A percentile compares a stretch with the other conserved stretches of the same genome.
Evolutionary conservation across 192 early-diverging fungal species (phyloP).

Genomic region (Linnemannia schmuckeri): DNA sequence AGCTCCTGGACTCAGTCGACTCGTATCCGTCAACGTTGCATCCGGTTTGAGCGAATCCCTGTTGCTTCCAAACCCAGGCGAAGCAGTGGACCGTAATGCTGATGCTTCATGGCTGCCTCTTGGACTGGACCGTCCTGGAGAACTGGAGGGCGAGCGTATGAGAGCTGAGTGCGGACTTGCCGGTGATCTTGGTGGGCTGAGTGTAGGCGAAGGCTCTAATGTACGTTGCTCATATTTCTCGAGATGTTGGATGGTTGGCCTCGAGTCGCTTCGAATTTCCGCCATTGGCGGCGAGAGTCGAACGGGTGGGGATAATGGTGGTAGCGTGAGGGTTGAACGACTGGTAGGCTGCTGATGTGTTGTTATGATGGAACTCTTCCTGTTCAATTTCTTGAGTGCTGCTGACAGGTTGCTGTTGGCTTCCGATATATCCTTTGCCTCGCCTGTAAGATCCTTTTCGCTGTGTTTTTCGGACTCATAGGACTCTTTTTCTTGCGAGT

Average conservation of each 20-base stretch:
- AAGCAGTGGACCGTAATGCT: background rate
- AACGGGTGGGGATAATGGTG: slow-evolving; percentile 8
- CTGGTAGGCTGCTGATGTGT: background rate
- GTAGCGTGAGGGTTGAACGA: slow-evolving; percentile 12
- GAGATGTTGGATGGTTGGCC: background rate
- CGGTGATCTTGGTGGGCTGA: slow-evolving; percentile 22
- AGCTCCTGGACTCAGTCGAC: slow-evolving; percentile 9
- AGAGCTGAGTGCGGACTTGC: slow-evolving; percentile 14
- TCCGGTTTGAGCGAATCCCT: slow-evolving; percentile 8
- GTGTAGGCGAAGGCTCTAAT: slow-evolving; percentile 14
- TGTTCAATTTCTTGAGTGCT: slow-evolving; percentile 32
- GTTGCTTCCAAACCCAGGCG: background rate
- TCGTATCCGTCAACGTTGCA: background rate
- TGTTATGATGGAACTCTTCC: slow-evolving; percentile 17
- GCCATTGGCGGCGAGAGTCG: background rate
- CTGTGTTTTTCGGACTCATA: background rate
- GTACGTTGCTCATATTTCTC: slow-evolving; percentile 2
- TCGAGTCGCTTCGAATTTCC: background rate
- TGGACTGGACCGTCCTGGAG: slow-evolving; percentile 2
- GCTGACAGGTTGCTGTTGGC: slow-evolving; percentile 5
- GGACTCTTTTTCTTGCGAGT: background rate
- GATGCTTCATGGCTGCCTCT: background rate
- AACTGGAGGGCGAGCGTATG: slow-evolving; percentile 13
- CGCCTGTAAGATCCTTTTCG: slow-evolving; percentile 8
- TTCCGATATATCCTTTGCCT: slow-evolving; percentile 20